A percentile compares a stretch with the other conserved stretches of the same genome.
Conservation (phyloP, 1,139 yeast genomes). For the Taphrina populina region DNA sequence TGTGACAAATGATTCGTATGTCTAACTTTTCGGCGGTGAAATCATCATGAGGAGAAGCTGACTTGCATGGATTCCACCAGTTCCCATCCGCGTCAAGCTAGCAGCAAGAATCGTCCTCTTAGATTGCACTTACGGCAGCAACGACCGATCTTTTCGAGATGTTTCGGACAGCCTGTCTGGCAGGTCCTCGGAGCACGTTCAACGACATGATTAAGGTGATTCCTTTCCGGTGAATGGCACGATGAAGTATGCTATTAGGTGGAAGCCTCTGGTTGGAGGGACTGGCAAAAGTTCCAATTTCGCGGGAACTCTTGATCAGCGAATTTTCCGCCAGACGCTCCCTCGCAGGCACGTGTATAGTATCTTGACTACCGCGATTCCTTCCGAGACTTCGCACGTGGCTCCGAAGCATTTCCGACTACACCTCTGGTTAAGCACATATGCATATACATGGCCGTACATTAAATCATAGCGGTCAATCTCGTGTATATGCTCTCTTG, state of each 20-base stretch:
- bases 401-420: too few species aligned
- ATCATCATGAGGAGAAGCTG: background rate
- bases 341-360: too few species aligned
- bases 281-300: slow-evolving; percentile 17
- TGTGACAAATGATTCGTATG: background rate
- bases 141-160: slow-evolving; percentile 31
- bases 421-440: too few species aligned
- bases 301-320: slow-evolving; percentile 22
- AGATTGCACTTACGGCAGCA: slow-evolving; percentile 28
- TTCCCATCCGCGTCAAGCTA: slow-evolving; percentile 7
- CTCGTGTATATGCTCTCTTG: too few species aligned
- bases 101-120: background rate
- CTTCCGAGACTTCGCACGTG: too few species aligned
- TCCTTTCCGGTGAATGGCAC: slow-evolving; percentile 5
- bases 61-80: background rate
- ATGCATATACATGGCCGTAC: too few species aligned
- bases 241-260: slow-evolving; percentile 12
- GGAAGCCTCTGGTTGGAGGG: slow-evolving; percentile 10
- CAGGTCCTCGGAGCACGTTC: slow-evolving; percentile 33
- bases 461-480: too few species aligned
- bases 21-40: too few species aligned
- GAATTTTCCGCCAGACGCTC: slow-evolving; percentile 9
- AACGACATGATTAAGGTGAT: slow-evolving; percentile 17
- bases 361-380: too few species aligned
- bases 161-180: slow-evolving; percentile 28